Conservation (phyloP, 2,329 filamentous ascomycete species). For the Eutypella sp. region DNA sequence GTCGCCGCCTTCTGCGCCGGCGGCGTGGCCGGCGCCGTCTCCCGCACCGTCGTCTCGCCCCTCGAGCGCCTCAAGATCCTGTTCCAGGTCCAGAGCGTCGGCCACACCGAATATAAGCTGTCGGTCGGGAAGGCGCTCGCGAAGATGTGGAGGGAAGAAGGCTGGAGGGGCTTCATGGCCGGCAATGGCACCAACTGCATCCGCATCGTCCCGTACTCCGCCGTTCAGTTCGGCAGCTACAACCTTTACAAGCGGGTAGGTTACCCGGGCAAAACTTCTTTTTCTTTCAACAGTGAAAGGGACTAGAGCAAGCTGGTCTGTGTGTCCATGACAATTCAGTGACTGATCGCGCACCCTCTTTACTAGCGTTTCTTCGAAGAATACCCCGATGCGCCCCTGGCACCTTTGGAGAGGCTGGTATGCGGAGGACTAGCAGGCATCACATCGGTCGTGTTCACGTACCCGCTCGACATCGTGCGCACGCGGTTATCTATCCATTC, state of each 20-base stretch:
- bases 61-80: constrained; percentile 95
- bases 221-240: constrained; percentile 96
- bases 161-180: constrained; percentile 95
- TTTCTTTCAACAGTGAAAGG: no score
- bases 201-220: constrained; percentile 95
- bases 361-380: constrained; percentile 69
- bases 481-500: constrained; percentile 95
- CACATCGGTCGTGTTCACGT: constrained; percentile 91
- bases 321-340: background rate
- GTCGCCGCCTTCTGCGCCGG: constrained; percentile 90
- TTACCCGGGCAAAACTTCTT: constrained; percentile 13
- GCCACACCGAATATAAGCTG: constrained; percentile 87
- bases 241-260: constrained; percentile 91
- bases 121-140: constrained; percentile 81
- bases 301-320: background rate
- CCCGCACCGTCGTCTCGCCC: constrained; percentile 91
- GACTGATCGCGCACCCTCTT: constrained; percentile 7
- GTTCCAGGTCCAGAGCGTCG: constrained; percentile 91
- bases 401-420: constrained; percentile 69
- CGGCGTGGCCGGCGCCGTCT: constrained; percentile 93
- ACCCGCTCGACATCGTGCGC: constrained; percentile 95
- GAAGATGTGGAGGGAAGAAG: constrained; percentile 97
- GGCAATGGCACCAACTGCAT: constrained; percentile 98
- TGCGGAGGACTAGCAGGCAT: constrained; percentile 91
- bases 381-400: constrained; percentile 67